Evolutionary conservation across 306 rosid species (phyloP).

Genomic region (Vicia sativa): DNA sequence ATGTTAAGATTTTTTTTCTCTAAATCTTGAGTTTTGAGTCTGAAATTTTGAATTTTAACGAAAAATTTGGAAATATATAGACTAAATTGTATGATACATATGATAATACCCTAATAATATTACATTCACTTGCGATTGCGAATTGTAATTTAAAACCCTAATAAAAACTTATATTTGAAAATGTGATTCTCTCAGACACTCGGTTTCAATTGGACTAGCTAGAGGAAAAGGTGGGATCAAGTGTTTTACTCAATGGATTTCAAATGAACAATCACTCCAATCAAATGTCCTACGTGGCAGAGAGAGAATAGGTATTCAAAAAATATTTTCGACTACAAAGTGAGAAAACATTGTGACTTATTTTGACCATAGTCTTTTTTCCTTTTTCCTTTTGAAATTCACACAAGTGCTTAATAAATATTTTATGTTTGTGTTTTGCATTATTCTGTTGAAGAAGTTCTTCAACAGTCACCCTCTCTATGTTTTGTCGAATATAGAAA

Average conservation of each 20-base stretch:
- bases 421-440: slow-evolving; percentile 34
- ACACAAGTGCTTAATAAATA: slow-evolving; percentile 31
- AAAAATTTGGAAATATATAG: too few relatives aligned
- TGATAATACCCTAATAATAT: too few relatives aligned
- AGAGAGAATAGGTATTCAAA: not conserved
- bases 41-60: too few relatives aligned
- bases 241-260: not conserved
- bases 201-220: too few relatives aligned
- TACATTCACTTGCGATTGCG: too few relatives aligned
- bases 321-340: slow-evolving; percentile 9
- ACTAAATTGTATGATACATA: too few relatives aligned
- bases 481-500: slow-evolving; percentile 55
- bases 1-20: too few relatives aligned
- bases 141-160: too few relatives aligned
- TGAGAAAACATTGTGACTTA: slow-evolving; percentile 46
- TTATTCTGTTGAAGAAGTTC: slow-evolving; percentile 43
- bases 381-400: slow-evolving; percentile 28
- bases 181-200: too few relatives aligned
- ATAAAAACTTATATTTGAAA: too few relatives aligned
- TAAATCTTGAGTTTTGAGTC: too few relatives aligned
- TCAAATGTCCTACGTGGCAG: not conserved
- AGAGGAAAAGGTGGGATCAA: too few relatives aligned
- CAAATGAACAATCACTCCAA: not conserved
- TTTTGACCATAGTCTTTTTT: slow-evolving; percentile 46
- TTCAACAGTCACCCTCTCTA: slow-evolving; percentile 45